Percentiles rank a stretch among this genome's conserved stretches.
These are phyloP conservation scores for Aphanomyces astaci DNA, from an alignment of 352 stramenopile genomes.

Conservation along the genomic window DNA sequence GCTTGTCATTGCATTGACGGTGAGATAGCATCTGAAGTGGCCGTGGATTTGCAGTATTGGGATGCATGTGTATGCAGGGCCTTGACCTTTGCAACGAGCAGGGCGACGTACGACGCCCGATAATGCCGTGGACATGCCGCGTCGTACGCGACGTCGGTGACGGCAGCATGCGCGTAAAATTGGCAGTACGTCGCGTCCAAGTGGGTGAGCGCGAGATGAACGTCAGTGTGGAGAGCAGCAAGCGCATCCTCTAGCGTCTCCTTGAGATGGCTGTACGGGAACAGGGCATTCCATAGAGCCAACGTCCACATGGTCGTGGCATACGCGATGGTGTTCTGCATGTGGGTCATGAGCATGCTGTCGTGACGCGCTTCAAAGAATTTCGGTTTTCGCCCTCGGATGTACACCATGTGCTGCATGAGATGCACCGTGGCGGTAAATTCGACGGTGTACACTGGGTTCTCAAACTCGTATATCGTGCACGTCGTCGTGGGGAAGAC, in stretches of 20 bases:
- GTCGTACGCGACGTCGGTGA: not conserved
- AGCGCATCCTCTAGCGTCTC: not conserved
- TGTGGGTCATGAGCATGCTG: not conserved
- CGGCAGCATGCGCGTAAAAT: constrained; percentile 11
- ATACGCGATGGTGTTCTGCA: constrained; percentile 5
- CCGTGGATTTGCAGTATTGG: constrained; percentile 1
- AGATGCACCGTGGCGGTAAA: constrained; percentile 9
- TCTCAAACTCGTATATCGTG: not conserved
- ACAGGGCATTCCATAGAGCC: constrained; percentile 12
- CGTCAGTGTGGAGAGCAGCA: not conserved
- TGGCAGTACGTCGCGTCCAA: not conserved
- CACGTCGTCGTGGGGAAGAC: not conserved
- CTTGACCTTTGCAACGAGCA: constrained; percentile 21
- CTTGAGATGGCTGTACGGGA: constrained; percentile 1
- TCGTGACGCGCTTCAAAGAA: not conserved
- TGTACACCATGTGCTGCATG: constrained; percentile 10
- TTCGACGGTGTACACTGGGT: not conserved
- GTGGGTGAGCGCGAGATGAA: not conserved
- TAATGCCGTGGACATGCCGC: not conserved
- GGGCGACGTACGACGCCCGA: constrained; percentile 10
- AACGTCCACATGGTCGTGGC: constrained; percentile 18
- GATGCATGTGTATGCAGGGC: constrained; percentile 5
- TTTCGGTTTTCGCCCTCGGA: not conserved
- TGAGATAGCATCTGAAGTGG: too few species aligned
- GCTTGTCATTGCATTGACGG: too few species aligned